A percentile compares a stretch with the other conserved stretches of the same genome.
These are phyloP conservation scores for Inga oerstediana DNA, from an alignment of 306 rosid genomes.

Conservation along the genomic window DNA sequence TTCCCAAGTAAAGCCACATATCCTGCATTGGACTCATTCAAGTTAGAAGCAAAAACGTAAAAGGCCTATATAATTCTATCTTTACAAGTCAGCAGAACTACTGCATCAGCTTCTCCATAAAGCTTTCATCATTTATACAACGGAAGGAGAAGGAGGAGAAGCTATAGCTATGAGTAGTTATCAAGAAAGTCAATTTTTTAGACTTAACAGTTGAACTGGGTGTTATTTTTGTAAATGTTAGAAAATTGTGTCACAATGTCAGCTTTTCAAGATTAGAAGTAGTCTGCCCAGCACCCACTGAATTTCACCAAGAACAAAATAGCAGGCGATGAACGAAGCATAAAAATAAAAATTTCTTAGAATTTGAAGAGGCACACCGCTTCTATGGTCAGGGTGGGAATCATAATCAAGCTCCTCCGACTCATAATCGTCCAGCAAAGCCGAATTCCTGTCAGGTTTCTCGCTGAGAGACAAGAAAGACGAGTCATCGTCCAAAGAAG, in stretches of 20 bases:
- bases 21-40: conserved; percentile 56
- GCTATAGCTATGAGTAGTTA: neutral
- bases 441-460: conserved; percentile 80
- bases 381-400: conserved; percentile 61
- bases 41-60: conserved; percentile 4
- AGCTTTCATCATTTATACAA: neutral
- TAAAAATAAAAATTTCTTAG: neutral
- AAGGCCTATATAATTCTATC: neutral
- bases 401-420: conserved; percentile 65
- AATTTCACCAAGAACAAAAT: neutral
- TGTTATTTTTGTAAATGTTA: neutral
- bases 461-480: conserved; percentile 76
- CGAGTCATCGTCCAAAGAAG: conserved; percentile 61
- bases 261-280: neutral
- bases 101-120: neutral
- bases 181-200: neutral
- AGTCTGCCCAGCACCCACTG: neutral
- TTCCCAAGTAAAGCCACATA: conserved; percentile 90
- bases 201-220: neutral
- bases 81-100: neutral
- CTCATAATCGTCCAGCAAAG: conserved; percentile 79
- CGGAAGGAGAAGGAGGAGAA: neutral
- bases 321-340: neutral
- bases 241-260: neutral
- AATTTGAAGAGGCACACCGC: conserved; percentile 55